Percentiles rank a stretch among this genome's conserved stretches.
These are phyloP conservation scores for Moniliella sp. DNA, from an alignment of 1,284 basidiomycete genomes.

Conservation along the genomic window DNA sequence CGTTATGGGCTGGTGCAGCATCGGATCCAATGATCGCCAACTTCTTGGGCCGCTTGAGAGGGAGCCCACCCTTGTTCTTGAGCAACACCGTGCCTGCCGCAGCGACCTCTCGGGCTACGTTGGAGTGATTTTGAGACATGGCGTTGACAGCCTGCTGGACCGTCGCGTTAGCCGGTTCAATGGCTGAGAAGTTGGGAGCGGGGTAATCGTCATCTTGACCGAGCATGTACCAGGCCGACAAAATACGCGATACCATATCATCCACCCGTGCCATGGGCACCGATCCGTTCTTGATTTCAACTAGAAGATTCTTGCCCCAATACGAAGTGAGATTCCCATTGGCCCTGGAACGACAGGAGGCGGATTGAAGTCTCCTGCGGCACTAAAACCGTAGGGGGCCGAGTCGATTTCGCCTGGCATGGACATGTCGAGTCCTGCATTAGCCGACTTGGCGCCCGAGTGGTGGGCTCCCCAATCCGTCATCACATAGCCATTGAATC, in stretches of 20 bases:
- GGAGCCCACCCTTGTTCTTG: slow-evolving; percentile 48
- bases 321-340: slow-evolving; percentile 2
- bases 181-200: slow-evolving; percentile 11
- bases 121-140: slow-evolving; percentile 46
- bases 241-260: slow-evolving; percentile 36
- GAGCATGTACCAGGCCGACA: slow-evolving; percentile 27
- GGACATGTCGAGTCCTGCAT: slow-evolving; percentile 46
- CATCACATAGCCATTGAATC: slow-evolving; percentile 53
- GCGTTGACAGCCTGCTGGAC: slow-evolving; percentile 48
- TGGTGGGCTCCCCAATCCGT: slow-evolving; percentile 12
- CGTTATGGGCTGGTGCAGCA: no score
- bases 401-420: slow-evolving; percentile 33
- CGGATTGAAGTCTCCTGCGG: no score
- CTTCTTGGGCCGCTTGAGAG: slow-evolving; percentile 41
- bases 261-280: slow-evolving; percentile 42
- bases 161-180: background rate
- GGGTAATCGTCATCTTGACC: slow-evolving; percentile 7
- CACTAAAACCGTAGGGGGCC: slow-evolving; percentile 1
- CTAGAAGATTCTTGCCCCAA: slow-evolving; percentile 41
- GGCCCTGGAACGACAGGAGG: no score
- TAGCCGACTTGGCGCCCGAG: slow-evolving; percentile 32
- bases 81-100: slow-evolving; percentile 50
- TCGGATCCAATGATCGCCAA: slow-evolving; percentile 39
- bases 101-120: slow-evolving; percentile 51
- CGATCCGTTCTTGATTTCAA: slow-evolving; percentile 48